A percentile compares a stretch with the other conserved stretches of the same genome.
Conservation (phyloP, 1,284 basidiomycete species). For the Cutaneotrichosporon dermatis region DNA sequence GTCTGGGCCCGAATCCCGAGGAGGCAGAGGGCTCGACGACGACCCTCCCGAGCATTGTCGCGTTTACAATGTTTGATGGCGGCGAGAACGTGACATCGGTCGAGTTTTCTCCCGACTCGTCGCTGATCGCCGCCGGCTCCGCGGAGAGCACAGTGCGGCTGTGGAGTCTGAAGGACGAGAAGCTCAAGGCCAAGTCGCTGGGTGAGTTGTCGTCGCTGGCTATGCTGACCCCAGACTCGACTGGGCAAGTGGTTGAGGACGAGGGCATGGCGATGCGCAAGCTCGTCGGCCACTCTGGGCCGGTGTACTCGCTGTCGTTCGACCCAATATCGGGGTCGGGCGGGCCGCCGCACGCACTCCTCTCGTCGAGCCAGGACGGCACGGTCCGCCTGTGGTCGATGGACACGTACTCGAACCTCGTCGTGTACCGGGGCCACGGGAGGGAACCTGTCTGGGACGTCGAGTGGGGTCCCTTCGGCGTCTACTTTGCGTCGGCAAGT, state of each 20-base stretch:
- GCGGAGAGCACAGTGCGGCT: constrained; percentile 91
- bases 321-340: constrained; percentile 86
- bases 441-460: constrained; percentile 98
- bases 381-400: constrained; percentile 91
- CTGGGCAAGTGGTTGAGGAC: constrained; percentile 56
- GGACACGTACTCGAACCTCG: constrained; percentile 89
- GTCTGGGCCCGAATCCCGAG: constrained; percentile 61
- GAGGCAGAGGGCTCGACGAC: constrained; percentile 21
- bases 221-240: constrained; percentile 24
- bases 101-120: constrained; percentile 84
- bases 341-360: constrained; percentile 74
- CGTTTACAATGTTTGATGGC: constrained; percentile 86
- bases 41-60: constrained; percentile 76
- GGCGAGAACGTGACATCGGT: constrained; percentile 82
- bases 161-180: constrained; percentile 93
- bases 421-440: constrained; percentile 84
- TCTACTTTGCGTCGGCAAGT: constrained; percentile 96
- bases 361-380: constrained; percentile 90
- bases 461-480: constrained; percentile 94
- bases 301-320: constrained; percentile 90
- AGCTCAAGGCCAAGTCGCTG: constrained; percentile 62
- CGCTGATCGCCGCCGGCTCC: constrained; percentile 94
- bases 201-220: constrained; percentile 51
- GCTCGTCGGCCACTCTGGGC: constrained; percentile 92
- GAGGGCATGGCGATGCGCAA: constrained; percentile 79